Base-by-base conservation (phyloP, 371 early-diverging fungal genomes). In the Gilbertella persicaria region DNA sequence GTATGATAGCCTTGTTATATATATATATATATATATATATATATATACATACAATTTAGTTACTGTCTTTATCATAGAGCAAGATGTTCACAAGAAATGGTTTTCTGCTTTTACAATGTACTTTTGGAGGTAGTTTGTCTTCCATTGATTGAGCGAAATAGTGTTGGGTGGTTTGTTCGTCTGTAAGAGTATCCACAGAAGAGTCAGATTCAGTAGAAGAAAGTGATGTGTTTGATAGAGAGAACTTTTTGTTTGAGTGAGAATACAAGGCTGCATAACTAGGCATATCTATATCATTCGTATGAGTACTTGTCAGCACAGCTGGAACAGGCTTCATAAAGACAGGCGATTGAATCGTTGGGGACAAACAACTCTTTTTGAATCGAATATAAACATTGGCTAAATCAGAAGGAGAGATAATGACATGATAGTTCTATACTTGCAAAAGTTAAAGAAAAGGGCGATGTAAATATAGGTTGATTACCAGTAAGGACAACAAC, bases 401-500 rank as follows among this genome's bases (percentile, higher is more conserved):
- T 16, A 54, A 24, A 21, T 54, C 55, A 30, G 55, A 30, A 24
- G 55, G 46, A 40, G 45, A 46, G 30, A 54, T 54, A 6, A 46
- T 24, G 16, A 54, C 41, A 40, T 54, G 46, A 12, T 45, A 54
- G 16, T 54, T 54, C 55, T 54, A 29, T 28, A 9, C 5, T 13
- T 16, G 23, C 3, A 6, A 21, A 23, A 8, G 14, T 24, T 16
- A 29, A 45, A 25, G 17, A 24, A 39, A 7, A 20, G 13, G 13
- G 16, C 28, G 2, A 28, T 45, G 28, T 40, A 28, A 19, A 33
- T 33, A 33, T 10, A 6, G 6, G n/a, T 1, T 25, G n/a, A 5
- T 55, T 73, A 68, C 87, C 57, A 92, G 73, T 41, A 91, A 59
- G 12, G 78, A 72, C 39, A 92, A 75, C 29, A 92, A 60, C 62